phyloP scores from a whole-genome alignment of 352 stramenopile species.

The Globisporangium nodosum region DNA sequence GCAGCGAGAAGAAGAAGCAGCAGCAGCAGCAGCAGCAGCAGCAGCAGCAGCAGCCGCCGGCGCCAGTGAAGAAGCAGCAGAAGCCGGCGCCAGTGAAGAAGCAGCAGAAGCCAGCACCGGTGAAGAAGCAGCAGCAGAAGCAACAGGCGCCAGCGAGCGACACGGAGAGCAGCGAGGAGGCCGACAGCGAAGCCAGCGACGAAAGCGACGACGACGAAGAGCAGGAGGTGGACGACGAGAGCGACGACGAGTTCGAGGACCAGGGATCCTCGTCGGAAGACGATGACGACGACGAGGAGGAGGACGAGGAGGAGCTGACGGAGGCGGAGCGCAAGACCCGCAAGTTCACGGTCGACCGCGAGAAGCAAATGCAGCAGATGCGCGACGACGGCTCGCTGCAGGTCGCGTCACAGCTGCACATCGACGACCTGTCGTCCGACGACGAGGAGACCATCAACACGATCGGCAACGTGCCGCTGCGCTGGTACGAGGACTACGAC shows the following conservation, averaged over 20 bases:
- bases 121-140: constrained; percentile 10
- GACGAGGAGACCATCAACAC: constrained; percentile 96
- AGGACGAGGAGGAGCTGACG: constrained; percentile 63
- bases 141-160: constrained; percentile 16
- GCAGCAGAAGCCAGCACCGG: constrained; percentile 5
- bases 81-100: constrained; percentile 7
- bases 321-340: constrained; percentile 83
- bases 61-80: constrained; percentile 8
- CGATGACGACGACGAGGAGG: constrained; percentile 51
- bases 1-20: constrained; percentile 1
- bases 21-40: neutral
- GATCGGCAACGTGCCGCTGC: constrained; percentile 97
- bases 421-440: constrained; percentile 98
- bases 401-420: constrained; percentile 89
- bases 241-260: constrained; percentile 78
- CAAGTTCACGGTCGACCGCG: constrained; percentile 59
- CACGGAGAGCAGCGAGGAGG: constrained; percentile 18
- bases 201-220: constrained; percentile 27
- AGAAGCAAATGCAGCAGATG: constrained; percentile 80
- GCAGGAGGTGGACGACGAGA: constrained; percentile 14
- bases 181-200: constrained; percentile 11
- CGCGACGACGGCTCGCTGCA: constrained; percentile 80
- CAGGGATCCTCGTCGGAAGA: constrained; percentile 83
- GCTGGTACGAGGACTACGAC: constrained; percentile 99
- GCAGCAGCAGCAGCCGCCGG: neutral